These are phyloP conservation scores for Actinomucor elegans DNA, from an alignment of 371 early-diverging fungal genomes.

Conservation along the genomic window DNA sequence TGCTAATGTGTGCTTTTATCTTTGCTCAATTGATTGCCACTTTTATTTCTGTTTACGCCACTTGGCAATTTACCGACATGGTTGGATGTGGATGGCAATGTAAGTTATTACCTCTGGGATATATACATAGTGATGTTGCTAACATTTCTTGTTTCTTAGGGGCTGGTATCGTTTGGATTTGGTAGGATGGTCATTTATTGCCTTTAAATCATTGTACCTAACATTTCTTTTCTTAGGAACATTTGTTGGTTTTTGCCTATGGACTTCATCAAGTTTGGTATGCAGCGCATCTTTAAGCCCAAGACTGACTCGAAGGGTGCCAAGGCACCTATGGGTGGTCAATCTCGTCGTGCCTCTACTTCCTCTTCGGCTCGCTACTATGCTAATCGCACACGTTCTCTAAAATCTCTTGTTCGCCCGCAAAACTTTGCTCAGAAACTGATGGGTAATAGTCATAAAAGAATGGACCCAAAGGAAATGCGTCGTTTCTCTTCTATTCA, in stretches of 20 bases:
- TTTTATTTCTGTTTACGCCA: slow-evolving; percentile 54
- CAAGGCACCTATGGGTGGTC: slow-evolving; percentile 5
- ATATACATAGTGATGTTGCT: slow-evolving; percentile 20
- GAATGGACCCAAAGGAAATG: slow-evolving; percentile 32
- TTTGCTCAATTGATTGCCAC: slow-evolving; percentile 56
- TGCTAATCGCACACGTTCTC: slow-evolving; percentile 46
- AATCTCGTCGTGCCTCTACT: slow-evolving; percentile 29
- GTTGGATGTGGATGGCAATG: slow-evolving; percentile 51
- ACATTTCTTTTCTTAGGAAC: slow-evolving; percentile 49
- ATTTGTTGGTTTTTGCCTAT: slow-evolving; percentile 69
- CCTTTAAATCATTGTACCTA: no score
- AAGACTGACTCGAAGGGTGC: background rate
- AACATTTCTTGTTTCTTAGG: no score
- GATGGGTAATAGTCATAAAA: slow-evolving; percentile 29
- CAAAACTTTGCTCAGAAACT: slow-evolving; percentile 38
- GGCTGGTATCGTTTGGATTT: no score
- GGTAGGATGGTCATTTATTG: no score
- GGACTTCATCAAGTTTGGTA: slow-evolving; percentile 68
- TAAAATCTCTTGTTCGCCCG: slow-evolving; percentile 38
- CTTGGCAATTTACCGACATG: slow-evolving; percentile 58
- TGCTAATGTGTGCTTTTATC: slow-evolving; percentile 47
- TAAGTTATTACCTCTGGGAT: background rate
- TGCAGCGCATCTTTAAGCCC: slow-evolving; percentile 50
- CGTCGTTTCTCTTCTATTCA: slow-evolving; percentile 30
- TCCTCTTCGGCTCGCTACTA: slow-evolving; percentile 44